Base-by-base conservation (phyloP, 2,329 filamentous ascomycete genomes). In the Incumbomyces delicatus region DNA sequence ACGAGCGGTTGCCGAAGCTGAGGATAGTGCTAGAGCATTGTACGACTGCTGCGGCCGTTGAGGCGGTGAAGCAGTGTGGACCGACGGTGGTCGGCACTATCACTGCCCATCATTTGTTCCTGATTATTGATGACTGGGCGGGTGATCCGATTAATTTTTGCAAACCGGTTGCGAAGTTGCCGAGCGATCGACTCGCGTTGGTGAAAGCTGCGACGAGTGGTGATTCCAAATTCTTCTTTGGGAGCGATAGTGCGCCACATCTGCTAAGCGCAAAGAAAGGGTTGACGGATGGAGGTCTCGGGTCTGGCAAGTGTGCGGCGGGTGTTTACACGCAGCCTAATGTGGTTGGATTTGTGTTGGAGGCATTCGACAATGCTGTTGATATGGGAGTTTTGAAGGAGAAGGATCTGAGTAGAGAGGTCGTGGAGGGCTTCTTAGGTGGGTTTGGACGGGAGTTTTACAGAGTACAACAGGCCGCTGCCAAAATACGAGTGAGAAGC, bases 61-160 rank as follows among this genome's bases (percentile, higher is more conserved):
- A 84, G 52, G 81, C 87, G 1, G 89, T 95, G 31, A 75, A 76
- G 53, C 71, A 77, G 12, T 94, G 87, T 59, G 87, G 87, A 0
- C 76, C 81, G 14, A 85, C 77, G 2, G 90, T 95, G 18, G 83
- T 77, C 0, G 82, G 76, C 3, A 90, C 85, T 8, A 87, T 94
- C 55, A 95, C 88, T 0, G 85, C 87, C 2, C 88, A 95, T 60
- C 88, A 95, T 60, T 72, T 94, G 17, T 87, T 78, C 55, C 74
- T 95, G 29, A 87, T 83, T 11, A 80, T 86, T 13, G 83, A 92
- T 58, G 81, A 88, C 57, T 83, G 82, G 71, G 78, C 80, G 16
- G 71, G 71, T 44, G 77, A 85, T 58, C 76, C 88, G 60, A 81
- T 90, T 76, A 78, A 82, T 60, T 94, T 89, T 69, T 86, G 82